These are phyloP conservation scores for Fusarium proliferatum DNA, from an alignment of 2,329 filamentous ascomycete genomes.

Conservation along the genomic window DNA sequence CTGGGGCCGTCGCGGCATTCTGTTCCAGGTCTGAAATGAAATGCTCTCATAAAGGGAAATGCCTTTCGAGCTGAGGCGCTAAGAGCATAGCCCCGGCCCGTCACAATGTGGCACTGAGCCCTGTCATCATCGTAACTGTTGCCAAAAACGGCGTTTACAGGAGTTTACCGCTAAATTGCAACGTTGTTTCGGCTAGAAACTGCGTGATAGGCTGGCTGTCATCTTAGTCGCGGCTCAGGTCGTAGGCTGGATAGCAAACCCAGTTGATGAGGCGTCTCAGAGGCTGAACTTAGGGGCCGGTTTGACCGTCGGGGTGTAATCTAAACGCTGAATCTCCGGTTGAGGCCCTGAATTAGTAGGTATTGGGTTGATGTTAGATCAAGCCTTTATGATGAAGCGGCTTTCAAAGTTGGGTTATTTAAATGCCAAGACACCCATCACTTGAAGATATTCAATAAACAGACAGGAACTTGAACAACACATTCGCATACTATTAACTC, in stretches of 20 bases:
- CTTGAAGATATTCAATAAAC: background rate
- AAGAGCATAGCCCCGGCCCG: background rate
- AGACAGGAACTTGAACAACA: background rate
- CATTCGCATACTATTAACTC: background rate
- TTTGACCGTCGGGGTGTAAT: constrained; percentile 19
- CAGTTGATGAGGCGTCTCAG: constrained; percentile 2
- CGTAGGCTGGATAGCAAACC: background rate
- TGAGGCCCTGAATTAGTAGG: background rate
- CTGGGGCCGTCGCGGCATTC: background rate
- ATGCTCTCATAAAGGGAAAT: background rate
- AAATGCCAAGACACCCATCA: constrained; percentile 3
- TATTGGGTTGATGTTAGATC: background rate
- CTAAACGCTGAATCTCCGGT: constrained; percentile 11
- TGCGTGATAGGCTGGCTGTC: background rate
- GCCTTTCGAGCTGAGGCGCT: constrained; percentile 3
- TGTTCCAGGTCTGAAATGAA: background rate
- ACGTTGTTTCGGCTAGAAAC: constrained; percentile 3
- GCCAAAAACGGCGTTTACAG: background rate
- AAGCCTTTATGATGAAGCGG: background rate
- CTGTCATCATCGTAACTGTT: background rate
- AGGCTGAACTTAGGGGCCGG: constrained; percentile 26
- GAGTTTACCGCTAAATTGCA: background rate
- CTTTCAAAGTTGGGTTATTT: background rate
- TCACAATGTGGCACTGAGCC: constrained; percentile 3
- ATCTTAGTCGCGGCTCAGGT: background rate